Conservation (phyloP, 75 land plant genomes). For the Selaginella moellendorffii region DNA sequence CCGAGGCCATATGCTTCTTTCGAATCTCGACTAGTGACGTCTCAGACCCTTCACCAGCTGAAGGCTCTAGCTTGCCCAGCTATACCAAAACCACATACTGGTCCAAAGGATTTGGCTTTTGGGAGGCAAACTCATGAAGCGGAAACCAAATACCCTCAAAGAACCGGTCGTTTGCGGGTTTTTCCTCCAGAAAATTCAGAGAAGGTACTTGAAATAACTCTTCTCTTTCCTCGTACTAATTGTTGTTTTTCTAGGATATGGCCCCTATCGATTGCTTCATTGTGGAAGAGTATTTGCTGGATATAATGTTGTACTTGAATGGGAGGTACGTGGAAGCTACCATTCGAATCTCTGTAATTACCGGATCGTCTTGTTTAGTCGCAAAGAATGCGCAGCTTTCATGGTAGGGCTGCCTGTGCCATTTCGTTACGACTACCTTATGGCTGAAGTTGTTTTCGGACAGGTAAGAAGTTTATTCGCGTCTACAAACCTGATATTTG, state of each 20-base stretch:
- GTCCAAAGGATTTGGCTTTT: slow-evolving; percentile 16
- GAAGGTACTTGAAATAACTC: slow-evolving; percentile 7
- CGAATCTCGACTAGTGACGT: slow-evolving; percentile 66
- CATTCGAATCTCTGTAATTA: no score
- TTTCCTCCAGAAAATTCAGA: slow-evolving; percentile 65
- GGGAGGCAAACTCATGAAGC: slow-evolving; percentile 70
- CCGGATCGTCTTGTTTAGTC: slow-evolving; percentile 55
- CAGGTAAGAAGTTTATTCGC: slow-evolving; percentile 53
- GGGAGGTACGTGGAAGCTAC: slow-evolving; percentile 63
- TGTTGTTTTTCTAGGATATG: slow-evolving; percentile 36
- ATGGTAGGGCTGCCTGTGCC: slow-evolving; percentile 91
- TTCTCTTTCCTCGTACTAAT: neutral
- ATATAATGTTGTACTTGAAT: slow-evolving; percentile 85
- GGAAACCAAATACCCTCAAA: slow-evolving; percentile 53
- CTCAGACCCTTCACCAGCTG: slow-evolving; percentile 45
- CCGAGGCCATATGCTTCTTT: slow-evolving; percentile 76
- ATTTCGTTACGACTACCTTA: slow-evolving; percentile 87
- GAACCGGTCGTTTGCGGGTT: slow-evolving; percentile 53
- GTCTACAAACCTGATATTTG: neutral
- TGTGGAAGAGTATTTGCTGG: slow-evolving; percentile 87
- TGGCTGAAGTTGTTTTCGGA: slow-evolving; percentile 96
- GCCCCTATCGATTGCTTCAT: slow-evolving; percentile 88
- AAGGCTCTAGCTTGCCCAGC: slow-evolving; percentile 51
- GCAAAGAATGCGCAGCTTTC: slow-evolving; percentile 88
- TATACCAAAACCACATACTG: slow-evolving; percentile 26